Evolutionary conservation across 495 filamentous ascomycete species (phyloP), one percentile per base, ranked within the genome.

Genomic region (Elasticomyces elasticus): DNA sequence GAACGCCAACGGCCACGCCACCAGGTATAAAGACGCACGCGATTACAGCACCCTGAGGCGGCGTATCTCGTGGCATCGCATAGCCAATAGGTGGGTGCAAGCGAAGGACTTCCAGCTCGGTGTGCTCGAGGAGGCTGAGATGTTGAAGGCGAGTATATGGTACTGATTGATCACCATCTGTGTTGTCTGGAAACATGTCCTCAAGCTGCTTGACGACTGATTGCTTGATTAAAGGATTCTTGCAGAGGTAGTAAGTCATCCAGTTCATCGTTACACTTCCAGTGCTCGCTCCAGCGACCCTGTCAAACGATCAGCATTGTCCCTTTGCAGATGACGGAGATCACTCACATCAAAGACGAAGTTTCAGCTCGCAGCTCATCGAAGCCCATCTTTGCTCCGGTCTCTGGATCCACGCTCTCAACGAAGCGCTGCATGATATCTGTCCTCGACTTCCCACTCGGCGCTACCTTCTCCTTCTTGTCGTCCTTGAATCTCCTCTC

Each of bases 361-460:
- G 50, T 55, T 47, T 62, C 55, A 17, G 55, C 59, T 31, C 59
- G 23, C 35, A 58, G 25, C 51, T 62, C 59, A 31, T 62, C 42
- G 27, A 62, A 62, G n/a, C 47, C 59, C 59, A 62, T 62, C 17
- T 50, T 37, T 5, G 15, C 6, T 5, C 59, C 59, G 5, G 59
- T 62, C 50, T 62, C 59, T 0, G 59, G 59, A 46, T 62, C 59
- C 30, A 23, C n/a, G 9, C 48, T 55, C 19, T 62, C 59, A 30
- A 62, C 58, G 28, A 62, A 62, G 1, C 59, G 22, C 37, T 62
- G 59, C 55, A 62, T 58, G 45, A 62, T 58, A 49, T 62, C 59
- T 35, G 54, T 55, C 33, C 59, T 42, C 15, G 49, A 22, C 48
- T 58, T 58, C 5, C 59, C 59, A 22, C 38, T 52, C 6, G 22